Evolutionary conservation across 2,329 filamentous ascomycete genomes (phyloP).

Genomic region (Didymella glomerata): DNA sequence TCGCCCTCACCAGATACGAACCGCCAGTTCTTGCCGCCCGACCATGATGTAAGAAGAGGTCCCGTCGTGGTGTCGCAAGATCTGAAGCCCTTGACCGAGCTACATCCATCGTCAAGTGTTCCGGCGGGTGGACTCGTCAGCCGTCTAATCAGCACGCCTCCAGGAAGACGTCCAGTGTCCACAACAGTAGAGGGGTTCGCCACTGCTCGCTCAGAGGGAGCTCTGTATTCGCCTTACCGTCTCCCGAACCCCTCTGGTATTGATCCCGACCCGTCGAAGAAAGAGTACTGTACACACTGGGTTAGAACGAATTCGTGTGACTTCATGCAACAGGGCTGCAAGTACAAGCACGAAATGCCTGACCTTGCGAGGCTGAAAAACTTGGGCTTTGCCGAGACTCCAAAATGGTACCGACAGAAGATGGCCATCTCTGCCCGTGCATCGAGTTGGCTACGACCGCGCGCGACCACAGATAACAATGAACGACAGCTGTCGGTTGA

Average conservation of each 20-base stretch:
- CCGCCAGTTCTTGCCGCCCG: constrained; percentile 29
- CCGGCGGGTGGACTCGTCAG: neutral
- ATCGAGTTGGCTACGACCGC: constrained; percentile 39
- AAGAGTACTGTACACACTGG: constrained; percentile 90
- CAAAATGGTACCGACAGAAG: constrained; percentile 66
- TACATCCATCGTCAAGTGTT: neutral
- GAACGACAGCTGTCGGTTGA: constrained; percentile 5
- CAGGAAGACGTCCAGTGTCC: constrained; percentile 11
- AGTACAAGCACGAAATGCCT: constrained; percentile 92
- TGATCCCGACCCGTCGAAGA: constrained; percentile 61
- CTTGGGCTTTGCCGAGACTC: constrained; percentile 69
- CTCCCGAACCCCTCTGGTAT: constrained; percentile 42
- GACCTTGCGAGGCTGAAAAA: constrained; percentile 66
- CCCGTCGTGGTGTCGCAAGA: neutral
- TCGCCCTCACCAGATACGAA: neutral
- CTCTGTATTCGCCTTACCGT: constrained; percentile 25
- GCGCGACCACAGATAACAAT: constrained; percentile 17
- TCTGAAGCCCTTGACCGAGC: neutral
- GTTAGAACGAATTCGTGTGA: constrained; percentile 85
- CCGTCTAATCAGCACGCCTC: neutral
- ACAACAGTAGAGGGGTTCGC: constrained; percentile 28
- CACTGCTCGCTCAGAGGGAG: constrained; percentile 40
- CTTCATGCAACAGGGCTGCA: constrained; percentile 73
- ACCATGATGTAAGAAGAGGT: constrained; percentile 26
- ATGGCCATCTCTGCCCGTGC: constrained; percentile 32